A percentile compares a stretch with the other conserved stretches of the same genome.
Evolutionary conservation across 495 filamentous ascomycete genomes (phyloP).

Genomic region (Tuber magnatum): DNA sequence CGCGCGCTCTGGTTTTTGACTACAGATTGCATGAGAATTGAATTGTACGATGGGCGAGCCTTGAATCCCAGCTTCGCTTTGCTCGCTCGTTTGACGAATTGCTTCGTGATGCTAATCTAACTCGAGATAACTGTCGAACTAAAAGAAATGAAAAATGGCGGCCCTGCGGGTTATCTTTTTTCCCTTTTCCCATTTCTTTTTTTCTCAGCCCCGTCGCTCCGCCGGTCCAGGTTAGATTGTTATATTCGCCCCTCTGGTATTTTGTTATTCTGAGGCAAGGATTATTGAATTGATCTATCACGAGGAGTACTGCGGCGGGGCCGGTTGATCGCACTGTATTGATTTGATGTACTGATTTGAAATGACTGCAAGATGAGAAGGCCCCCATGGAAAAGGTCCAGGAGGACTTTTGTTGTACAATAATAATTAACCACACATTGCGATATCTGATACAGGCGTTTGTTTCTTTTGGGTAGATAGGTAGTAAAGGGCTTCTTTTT

Average conservation of each 20-base stretch:
- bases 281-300: background rate
- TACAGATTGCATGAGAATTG: background rate
- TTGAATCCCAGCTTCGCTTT: background rate
- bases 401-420: background rate
- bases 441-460: conserved; percentile 3
- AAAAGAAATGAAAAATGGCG: background rate
- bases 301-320: background rate
- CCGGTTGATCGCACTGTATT: background rate
- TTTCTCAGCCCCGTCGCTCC: background rate
- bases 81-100: background rate
- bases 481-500: background rate
- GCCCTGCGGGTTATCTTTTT: background rate
- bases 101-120: background rate
- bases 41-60: background rate
- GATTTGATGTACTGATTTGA: conserved; percentile 5
- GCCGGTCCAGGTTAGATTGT: background rate
- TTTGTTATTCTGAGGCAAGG: background rate
- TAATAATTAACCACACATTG: conserved; percentile 5
- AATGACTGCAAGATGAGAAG: background rate
- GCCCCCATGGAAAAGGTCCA: background rate
- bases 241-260: background rate
- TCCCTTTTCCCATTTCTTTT: background rate
- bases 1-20: background rate
- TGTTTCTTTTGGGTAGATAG: background rate
- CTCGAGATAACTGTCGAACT: background rate